Percentiles rank a stretch among this genome's conserved stretches.
Evolutionary conservation across 352 stramenopile species (phyloP).

Genomic region (Phytophthora quininea): DNA sequence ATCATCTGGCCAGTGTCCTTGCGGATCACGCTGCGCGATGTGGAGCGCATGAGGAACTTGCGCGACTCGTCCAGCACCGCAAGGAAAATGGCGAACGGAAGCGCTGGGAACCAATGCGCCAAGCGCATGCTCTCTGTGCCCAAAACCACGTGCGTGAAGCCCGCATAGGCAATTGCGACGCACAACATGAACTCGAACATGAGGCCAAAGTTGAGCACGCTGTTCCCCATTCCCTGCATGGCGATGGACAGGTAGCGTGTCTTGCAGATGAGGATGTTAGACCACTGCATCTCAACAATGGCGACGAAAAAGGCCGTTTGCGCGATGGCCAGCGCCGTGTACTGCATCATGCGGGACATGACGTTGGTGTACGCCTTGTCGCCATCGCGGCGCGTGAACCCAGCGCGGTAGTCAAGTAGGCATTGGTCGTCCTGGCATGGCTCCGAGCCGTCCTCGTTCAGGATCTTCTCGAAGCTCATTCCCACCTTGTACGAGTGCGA

Average conservation of each 20-base stretch:
- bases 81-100: conserved; percentile 91
- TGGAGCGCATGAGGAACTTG: conserved; percentile 91
- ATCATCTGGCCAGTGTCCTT: conserved; percentile 83
- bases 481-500: conserved; percentile 53
- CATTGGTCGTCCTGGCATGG: conserved; percentile 50
- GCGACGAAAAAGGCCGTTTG: conserved; percentile 90
- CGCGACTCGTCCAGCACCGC: conserved; percentile 90
- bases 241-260: conserved; percentile 91
- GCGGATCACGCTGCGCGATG: conserved; percentile 73
- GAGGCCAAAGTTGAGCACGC: conserved; percentile 92
- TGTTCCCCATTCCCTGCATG: conserved; percentile 93
- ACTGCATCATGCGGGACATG: conserved; percentile 87
- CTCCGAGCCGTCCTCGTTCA: conserved; percentile 29
- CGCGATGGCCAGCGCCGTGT: conserved; percentile 78
- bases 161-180: conserved; percentile 82
- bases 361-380: conserved; percentile 76
- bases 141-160: conserved; percentile 85
- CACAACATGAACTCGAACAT: conserved; percentile 93
- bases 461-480: conserved; percentile 57
- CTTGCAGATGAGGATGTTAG: conserved; percentile 93
- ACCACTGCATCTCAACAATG: conserved; percentile 90
- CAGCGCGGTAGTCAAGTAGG: conserved; percentile 61
- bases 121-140: conserved; percentile 87
- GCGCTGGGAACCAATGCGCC: conserved; percentile 90
- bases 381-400: conserved; percentile 45